Conservation (phyloP, 257 asterid genomes). For the Linderniella brevidens region DNA sequence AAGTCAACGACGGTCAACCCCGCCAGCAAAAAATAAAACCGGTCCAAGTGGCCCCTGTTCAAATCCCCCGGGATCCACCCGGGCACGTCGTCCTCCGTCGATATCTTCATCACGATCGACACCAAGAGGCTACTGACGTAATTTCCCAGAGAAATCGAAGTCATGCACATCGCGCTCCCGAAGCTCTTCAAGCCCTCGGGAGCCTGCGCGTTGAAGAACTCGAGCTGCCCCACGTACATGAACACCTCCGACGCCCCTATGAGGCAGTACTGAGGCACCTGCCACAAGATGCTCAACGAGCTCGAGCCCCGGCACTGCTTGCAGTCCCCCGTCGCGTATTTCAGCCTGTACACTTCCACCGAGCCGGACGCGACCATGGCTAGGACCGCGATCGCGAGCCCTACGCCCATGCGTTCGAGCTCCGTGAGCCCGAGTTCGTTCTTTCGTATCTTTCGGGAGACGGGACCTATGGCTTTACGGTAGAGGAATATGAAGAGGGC, state of each 20-base stretch:
- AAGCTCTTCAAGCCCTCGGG: slow-evolving; percentile 91
- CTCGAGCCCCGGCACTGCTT: slow-evolving; percentile 72
- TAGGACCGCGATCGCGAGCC: slow-evolving; percentile 51
- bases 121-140: slow-evolving; percentile 73
- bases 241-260: slow-evolving; percentile 89
- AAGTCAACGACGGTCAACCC: slow-evolving; percentile 53
- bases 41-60: slow-evolving; percentile 65
- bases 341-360: slow-evolving; percentile 62
- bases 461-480: slow-evolving; percentile 52
- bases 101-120: slow-evolving; percentile 64
- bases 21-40: slow-evolving; percentile 70
- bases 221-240: slow-evolving; percentile 90
- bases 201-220: slow-evolving; percentile 68
- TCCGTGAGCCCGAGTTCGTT: slow-evolving; percentile 41
- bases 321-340: slow-evolving; percentile 44
- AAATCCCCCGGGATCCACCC: slow-evolving; percentile 94
- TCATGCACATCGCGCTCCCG: slow-evolving; percentile 90
- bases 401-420: slow-evolving; percentile 88
- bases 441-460: slow-evolving; percentile 22
- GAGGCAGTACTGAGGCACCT: slow-evolving; percentile 73
- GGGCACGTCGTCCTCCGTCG: slow-evolving; percentile 45
- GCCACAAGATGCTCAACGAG: slow-evolving; percentile 85
- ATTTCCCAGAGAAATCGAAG: slow-evolving; percentile 84
- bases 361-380: slow-evolving; percentile 78
- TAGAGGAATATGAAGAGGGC: slow-evolving; percentile 70